These are phyloP conservation scores for Casaregolazyma suthepensis DNA, from an alignment of 1,139 yeast species.

Conservation along the genomic window DNA sequence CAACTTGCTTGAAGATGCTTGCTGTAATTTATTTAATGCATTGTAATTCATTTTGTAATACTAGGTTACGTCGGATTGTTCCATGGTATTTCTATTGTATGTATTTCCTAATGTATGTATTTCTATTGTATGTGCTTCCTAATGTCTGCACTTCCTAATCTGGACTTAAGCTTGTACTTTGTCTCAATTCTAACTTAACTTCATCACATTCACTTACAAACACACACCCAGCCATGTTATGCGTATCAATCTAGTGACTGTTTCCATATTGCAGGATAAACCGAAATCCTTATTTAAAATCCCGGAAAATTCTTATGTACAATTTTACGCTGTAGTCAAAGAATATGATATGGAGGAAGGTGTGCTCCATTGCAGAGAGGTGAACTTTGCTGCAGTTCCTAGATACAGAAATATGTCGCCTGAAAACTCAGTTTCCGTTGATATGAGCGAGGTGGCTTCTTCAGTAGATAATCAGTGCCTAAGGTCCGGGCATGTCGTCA, in stretches of 20 bases:
- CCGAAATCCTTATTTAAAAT: conserved; percentile 4
- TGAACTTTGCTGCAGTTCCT: conserved; percentile 2
- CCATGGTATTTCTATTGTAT: neutral
- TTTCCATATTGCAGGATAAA: neutral
- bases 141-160: neutral
- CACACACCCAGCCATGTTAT: neutral
- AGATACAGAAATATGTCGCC: neutral
- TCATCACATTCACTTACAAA: neutral
- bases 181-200: neutral
- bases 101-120: neutral
- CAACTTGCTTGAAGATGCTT: neutral
- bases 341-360: conserved; percentile 4
- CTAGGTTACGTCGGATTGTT: too few species aligned
- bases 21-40: neutral
- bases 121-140: neutral
- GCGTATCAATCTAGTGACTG: conserved; percentile 8
- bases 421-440: neutral
- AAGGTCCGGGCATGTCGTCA: conserved; percentile 7
- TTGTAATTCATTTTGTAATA: neutral
- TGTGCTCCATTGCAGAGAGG: neutral
- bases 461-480: neutral
- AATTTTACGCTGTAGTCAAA: conserved; percentile 8
- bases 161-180: neutral
- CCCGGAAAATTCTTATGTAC: conserved; percentile 3
- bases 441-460: conserved; percentile 1